Evolutionary conservation across 192 early-diverging fungal genomes (phyloP), one percentile per base, ranked within the genome.

Genomic region (Globomyces pollinis-pini): DNA sequence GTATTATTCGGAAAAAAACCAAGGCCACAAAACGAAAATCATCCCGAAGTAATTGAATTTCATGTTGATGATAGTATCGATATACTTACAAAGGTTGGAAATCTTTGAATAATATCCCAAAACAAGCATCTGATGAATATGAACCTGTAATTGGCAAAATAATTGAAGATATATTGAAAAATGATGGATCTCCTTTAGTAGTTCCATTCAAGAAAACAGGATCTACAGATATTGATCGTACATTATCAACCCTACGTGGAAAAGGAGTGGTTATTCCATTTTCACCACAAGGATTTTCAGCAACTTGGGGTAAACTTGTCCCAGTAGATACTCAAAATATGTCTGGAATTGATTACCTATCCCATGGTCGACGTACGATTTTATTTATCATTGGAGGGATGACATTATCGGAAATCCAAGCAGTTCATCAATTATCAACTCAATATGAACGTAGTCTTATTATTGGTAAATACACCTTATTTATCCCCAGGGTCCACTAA

Each of bases 351-450:
- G 42, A 67, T 38, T 42, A 50, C 53, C 50, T 13, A 60, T 20
- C 62, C 56, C 78, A 65, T 64, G 77, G 87, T 20, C 71, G 81
- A 31, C 59, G 82, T 7, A 50, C 89, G 15, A 79, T 91, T 49
- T 64, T 93, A 7, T 93, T 93, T 56, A 69, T 91, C 39, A 76
- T 87, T 26, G 91, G 91, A 32, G 91, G 91, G 21, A 66, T 88
- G 32, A 82, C 86, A 18, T 88, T 81, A 31, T 84, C 88, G 29
- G 91, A 93, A 65, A 73, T 92, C 32, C 76, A 88, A 31, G 67
- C 79, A 2, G 26, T 57, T 41, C 55, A 57, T 44, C 11, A 57
- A 18, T 3, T 12, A 0, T n/a, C 21, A 13, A 34, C 26, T 16
- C 6, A 11, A 9, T 33, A 39, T 23, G 41, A 30, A 7, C 7